Percentiles rank a stretch among this genome's conserved stretches.
Evolutionary conservation across 2,329 filamentous ascomycete genomes (phyloP).

Genomic region (Fusarium sarcochroum): DNA sequence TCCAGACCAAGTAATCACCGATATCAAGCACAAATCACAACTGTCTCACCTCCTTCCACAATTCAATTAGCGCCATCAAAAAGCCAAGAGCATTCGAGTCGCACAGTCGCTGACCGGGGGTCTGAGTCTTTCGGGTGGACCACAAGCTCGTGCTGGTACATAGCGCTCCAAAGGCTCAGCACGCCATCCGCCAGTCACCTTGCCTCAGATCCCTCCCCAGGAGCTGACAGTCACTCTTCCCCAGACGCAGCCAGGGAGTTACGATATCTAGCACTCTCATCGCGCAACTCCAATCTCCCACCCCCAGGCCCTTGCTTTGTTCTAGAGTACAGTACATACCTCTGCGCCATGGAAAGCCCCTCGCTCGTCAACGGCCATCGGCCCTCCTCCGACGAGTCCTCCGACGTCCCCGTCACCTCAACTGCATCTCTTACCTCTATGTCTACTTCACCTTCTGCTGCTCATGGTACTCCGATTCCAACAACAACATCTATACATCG

Average conservation of each 20-base stretch:
- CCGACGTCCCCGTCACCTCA: conserved; percentile 17
- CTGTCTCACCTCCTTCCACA: conserved; percentile 24
- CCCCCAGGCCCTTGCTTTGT: conserved; percentile 35
- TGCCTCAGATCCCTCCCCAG: conserved; percentile 47
- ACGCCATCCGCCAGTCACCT: conserved; percentile 49
- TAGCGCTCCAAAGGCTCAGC: conserved; percentile 42
- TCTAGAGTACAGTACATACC: conserved; percentile 12
- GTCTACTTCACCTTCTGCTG: conserved; percentile 34
- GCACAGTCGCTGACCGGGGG: conserved; percentile 40
- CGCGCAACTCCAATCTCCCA: conserved; percentile 45
- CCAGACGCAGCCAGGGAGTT: conserved; percentile 42
- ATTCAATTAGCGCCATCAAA: conserved; percentile 33
- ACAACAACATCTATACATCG: conserved; percentile 35
- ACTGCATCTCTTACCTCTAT: conserved; percentile 23
- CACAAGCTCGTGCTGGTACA: conserved; percentile 33
- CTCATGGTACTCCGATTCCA: conserved; percentile 17
- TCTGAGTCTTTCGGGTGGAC: conserved; percentile 40
- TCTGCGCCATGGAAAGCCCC: conserved; percentile 46
- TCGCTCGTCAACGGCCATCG: conserved; percentile 48
- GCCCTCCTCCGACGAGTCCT: conserved; percentile 40
- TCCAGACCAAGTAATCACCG: conserved; percentile 6
- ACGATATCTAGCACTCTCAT: conserved; percentile 50
- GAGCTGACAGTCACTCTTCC: conserved; percentile 38
- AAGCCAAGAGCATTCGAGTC: conserved; percentile 30
- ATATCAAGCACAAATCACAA: conserved; percentile 32